phyloP scores from a whole-genome alignment of 192 early-diverging fungal species.

The Coemansia sp. region DNA sequence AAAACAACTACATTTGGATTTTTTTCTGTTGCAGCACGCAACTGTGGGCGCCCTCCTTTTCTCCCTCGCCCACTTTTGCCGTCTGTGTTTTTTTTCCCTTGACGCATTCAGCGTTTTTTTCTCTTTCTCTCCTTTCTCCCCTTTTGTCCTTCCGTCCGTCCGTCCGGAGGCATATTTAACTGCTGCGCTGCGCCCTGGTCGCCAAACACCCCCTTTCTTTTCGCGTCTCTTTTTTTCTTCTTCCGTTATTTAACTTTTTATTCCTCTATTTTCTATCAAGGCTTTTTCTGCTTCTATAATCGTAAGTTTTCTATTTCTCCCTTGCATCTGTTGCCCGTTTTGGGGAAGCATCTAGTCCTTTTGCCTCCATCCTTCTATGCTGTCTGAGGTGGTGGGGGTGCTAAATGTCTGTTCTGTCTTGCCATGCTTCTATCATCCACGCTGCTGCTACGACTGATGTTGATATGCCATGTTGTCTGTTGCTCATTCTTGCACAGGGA shows the following conservation, averaged over 20 bases:
- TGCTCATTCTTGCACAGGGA: too few species aligned
- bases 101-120: constrained; percentile 17
- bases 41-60: constrained; percentile 2
- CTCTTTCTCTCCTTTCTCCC: not conserved
- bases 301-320: constrained; percentile 20
- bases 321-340: constrained; percentile 11
- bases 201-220: constrained; percentile 11
- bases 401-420: too few species aligned
- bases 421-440: too few species aligned
- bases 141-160: not conserved
- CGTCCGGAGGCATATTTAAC: constrained; percentile 35
- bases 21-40: not conserved
- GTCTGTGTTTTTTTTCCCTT: constrained; percentile 1
- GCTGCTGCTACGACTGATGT: too few species aligned
- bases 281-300: constrained; percentile 9
- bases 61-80: not conserved
- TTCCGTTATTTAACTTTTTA: constrained; percentile 23
- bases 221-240: constrained; percentile 27
- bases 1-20: constrained; percentile 4
- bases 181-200: constrained; percentile 30
- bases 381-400: not conserved
- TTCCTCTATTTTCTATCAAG: constrained; percentile 20
- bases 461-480: too few species aligned
- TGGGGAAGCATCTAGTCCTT: not conserved
- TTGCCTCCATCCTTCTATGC: not conserved